phyloP scores from a whole-genome alignment of 2,329 filamentous ascomycete species.

The Neodidymelliopsis sp. region DNA sequence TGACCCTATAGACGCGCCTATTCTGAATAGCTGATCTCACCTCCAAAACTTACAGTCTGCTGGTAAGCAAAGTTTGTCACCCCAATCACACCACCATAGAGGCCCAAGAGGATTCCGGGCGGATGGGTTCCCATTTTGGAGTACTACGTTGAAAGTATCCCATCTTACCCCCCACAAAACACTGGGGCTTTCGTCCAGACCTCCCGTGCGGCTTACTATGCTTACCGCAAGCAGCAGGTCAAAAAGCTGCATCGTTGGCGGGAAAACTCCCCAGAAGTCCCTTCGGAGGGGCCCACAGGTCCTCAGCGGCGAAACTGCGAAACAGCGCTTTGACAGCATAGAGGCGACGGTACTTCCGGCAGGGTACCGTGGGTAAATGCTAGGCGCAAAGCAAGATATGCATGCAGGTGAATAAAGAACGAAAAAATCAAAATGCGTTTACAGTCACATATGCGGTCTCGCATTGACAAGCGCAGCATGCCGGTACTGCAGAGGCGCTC shows the following conservation, averaged over 20 bases:
- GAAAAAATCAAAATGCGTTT: not conserved
- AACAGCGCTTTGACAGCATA: not conserved
- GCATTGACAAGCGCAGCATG: not conserved
- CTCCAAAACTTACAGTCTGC: too few species aligned
- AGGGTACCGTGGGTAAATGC: constrained; percentile 9
- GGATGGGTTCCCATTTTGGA: too few species aligned
- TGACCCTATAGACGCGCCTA: too few species aligned
- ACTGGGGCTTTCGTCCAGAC: not conserved
- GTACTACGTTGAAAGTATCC: too few species aligned
- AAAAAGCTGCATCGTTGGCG: constrained; percentile 13
- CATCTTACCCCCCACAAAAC: not conserved
- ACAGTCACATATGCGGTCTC: not conserved
- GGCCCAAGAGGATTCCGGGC: too few species aligned
- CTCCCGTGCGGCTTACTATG: not conserved
- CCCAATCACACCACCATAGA: too few species aligned
- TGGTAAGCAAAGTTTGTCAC: too few species aligned
- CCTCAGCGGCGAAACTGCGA: not conserved
- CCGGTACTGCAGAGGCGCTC: not conserved
- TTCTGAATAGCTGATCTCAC: too few species aligned
- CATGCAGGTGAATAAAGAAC: not conserved
- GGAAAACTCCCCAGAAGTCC: constrained; percentile 3
- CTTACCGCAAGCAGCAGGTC: constrained; percentile 6
- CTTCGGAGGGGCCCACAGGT: not conserved
- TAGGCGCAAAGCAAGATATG: not conserved
- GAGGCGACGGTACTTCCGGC: constrained; percentile 6